Evolutionary conservation across 805 yeast genomes (phyloP), one percentile per base, ranked within the genome.

Genomic region (Cyberlindnera maritima): DNA sequence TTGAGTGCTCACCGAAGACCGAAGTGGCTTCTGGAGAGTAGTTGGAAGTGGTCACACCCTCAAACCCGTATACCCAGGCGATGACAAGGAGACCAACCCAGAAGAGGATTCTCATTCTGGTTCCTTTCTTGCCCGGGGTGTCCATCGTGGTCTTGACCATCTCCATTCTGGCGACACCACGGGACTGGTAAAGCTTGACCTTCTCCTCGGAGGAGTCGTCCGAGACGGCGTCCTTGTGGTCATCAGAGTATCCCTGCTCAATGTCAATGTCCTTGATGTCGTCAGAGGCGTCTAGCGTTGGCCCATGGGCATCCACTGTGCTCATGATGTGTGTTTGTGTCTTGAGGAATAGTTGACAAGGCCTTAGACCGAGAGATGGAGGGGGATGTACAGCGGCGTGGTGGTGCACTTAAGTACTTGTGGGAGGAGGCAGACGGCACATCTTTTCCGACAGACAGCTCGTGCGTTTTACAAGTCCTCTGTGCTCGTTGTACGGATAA

Each of bases 21-120:
- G 73, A 67, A 4, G 76, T 67, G 11, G 76, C 76, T 46, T 60
- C 66, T 14, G 75, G 74, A 11, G 59, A 52, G 47, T 66, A 68
- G 47, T 54, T 63, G 26, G 47, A 60, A 8, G 70, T 64, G 26
- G 72, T 67, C 6, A 60, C 46, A 18, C 58, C 49, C 43, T 68
- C 69, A 18, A 69, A 57, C 18, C 66, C 21, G 29, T 43, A 26
- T 14, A 52, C 59, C 54, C 51, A 54, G 3, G 52, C 34, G 43
- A 50, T 49, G 18, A 52, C 49, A 4, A 52, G 26, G 21, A 47
- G 43, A n/a, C 49, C 44, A 10, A 36, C 20, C 47, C 48, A 47
- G 39, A 57, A 54, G 32, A 50, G 23, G 11, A 52, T 18, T 44
- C 57, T 51, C 29, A 52, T 41, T 11, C 37, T 43, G 14, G 43